These are phyloP conservation scores for Alternaria rosae DNA, from an alignment of 2,329 filamentous ascomycete species.

Conservation along the genomic window DNA sequence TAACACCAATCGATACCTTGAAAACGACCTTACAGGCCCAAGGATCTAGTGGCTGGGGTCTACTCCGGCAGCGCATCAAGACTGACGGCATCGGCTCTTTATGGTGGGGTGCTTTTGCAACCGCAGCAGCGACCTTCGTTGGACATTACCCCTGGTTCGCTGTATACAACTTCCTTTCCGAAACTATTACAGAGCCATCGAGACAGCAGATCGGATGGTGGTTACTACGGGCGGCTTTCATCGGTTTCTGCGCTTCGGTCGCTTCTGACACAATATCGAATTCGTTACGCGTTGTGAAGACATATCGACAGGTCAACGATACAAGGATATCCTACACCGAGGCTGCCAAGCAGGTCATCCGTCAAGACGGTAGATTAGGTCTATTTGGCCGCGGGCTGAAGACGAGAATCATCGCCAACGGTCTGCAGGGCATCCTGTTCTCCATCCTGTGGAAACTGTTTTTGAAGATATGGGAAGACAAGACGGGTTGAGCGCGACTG, in stretches of 20 bases:
- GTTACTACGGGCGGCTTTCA: slow-evolving; percentile 37
- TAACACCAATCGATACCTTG: slow-evolving; percentile 39
- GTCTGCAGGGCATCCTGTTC: slow-evolving; percentile 40
- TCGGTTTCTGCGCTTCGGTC: slow-evolving; percentile 41
- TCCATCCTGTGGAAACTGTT: slow-evolving; percentile 42
- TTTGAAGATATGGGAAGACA: slow-evolving; percentile 35
- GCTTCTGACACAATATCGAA: slow-evolving; percentile 40
- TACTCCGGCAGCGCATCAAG: slow-evolving; percentile 34
- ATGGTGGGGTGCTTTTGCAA: slow-evolving; percentile 44
- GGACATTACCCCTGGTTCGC: slow-evolving; percentile 44
- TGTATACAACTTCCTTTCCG: slow-evolving; percentile 37
- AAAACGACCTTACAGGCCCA: slow-evolving; percentile 41
- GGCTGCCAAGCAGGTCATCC: slow-evolving; percentile 34
- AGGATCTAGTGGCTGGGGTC: slow-evolving; percentile 27
- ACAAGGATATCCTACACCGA: slow-evolving; percentile 36
- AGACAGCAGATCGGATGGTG: slow-evolving; percentile 32
- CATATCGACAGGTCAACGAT: slow-evolving; percentile 41
- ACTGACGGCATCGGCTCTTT: slow-evolving; percentile 36
- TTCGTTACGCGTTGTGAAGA: slow-evolving; percentile 39
- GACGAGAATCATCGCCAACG: slow-evolving; percentile 41
- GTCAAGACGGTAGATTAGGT: slow-evolving; percentile 32
- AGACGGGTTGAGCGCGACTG: slow-evolving; percentile 2
- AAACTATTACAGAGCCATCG: slow-evolving; percentile 28
- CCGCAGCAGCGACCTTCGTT: slow-evolving; percentile 40
- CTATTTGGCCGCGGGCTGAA: slow-evolving; percentile 39